Conservation (phyloP, 768 basidiomycete genomes). For the Tulasnella sp. region DNA sequence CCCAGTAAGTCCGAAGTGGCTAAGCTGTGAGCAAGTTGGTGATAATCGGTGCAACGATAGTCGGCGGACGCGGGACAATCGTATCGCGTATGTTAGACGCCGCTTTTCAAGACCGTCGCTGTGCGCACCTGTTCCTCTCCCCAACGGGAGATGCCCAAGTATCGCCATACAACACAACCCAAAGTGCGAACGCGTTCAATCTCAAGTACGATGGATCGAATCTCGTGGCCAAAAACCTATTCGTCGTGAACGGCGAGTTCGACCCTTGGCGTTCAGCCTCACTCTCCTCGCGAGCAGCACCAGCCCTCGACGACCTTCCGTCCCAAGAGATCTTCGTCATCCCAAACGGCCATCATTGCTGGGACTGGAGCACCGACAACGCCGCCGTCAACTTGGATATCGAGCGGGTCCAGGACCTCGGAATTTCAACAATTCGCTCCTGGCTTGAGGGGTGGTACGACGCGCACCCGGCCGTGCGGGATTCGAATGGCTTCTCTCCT, state of each 20-base stretch:
- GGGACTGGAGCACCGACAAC: neutral
- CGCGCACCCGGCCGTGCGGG: neutral
- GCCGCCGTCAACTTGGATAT: neutral
- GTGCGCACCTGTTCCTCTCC: neutral
- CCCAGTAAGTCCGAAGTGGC: neutral
- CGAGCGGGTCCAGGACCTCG: neutral
- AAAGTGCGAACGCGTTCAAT: neutral
- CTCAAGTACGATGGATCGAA: neutral
- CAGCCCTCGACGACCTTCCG: neutral
- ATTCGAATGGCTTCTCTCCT: neutral
- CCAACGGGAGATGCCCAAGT: neutral
- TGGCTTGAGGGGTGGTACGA: slow-evolving; percentile 21
- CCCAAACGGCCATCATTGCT: slow-evolving; percentile 10
- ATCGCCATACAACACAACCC: too few relatives aligned
- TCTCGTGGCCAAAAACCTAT: neutral
- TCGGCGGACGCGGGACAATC: neutral
- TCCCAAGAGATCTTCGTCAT: neutral
- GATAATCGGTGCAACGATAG: neutral
- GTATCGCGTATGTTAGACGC: neutral
- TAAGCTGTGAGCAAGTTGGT: too few relatives aligned
- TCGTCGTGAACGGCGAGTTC: slow-evolving; percentile 25
- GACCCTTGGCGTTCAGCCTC: slow-evolving; percentile 26
- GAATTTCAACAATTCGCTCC: neutral
- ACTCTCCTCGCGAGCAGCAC: slow-evolving; percentile 18
- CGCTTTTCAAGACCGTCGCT: neutral